Evolutionary conservation across 371 early-diverging fungal genomes (phyloP).

Genomic region (Sporodiniella umbellata): DNA sequence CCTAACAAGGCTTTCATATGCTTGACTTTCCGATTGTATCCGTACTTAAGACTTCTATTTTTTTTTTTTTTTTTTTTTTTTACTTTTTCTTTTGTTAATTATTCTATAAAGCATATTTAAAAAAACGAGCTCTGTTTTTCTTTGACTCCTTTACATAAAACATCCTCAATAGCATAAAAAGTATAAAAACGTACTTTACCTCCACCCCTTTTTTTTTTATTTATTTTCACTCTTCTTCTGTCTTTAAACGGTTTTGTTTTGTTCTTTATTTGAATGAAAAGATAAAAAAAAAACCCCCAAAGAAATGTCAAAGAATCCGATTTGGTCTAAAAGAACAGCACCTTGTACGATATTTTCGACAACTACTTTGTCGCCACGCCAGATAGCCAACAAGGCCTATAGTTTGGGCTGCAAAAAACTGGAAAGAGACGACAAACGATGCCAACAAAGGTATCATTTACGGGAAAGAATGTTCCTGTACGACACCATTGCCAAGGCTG

Average conservation of each 20-base stretch:
- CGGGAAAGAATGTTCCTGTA: slow-evolving; percentile 38
- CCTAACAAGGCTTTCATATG: slow-evolving; percentile 1
- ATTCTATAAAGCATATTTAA: too few species aligned
- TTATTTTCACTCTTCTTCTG: too few species aligned
- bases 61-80: too few species aligned
- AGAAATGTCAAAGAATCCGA: slow-evolving; percentile 1
- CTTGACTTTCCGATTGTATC: slow-evolving; percentile 1
- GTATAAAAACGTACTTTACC: not conserved
- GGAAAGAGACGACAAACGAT: slow-evolving; percentile 41
- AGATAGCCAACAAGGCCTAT: slow-evolving; percentile 43
- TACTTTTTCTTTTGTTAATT: too few species aligned
- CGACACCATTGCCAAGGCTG: slow-evolving; percentile 40
- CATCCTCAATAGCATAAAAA: not conserved
- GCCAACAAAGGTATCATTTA: slow-evolving; percentile 32
- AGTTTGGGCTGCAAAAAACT: slow-evolving; percentile 38
- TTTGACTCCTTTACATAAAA: too few species aligned
- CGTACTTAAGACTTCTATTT: not conserved
- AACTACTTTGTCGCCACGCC: slow-evolving; percentile 38
- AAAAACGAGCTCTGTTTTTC: too few species aligned
- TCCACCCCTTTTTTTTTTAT: not conserved
- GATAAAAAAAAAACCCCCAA: not conserved
- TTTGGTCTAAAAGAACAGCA: slow-evolving; percentile 20
- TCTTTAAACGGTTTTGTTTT: not conserved
- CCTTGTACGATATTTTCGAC: slow-evolving; percentile 20
- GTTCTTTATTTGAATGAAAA: not conserved